Base-by-base conservation (phyloP, 2,329 filamentous ascomycete genomes). In the Zymoseptoria crescenta region DNA sequence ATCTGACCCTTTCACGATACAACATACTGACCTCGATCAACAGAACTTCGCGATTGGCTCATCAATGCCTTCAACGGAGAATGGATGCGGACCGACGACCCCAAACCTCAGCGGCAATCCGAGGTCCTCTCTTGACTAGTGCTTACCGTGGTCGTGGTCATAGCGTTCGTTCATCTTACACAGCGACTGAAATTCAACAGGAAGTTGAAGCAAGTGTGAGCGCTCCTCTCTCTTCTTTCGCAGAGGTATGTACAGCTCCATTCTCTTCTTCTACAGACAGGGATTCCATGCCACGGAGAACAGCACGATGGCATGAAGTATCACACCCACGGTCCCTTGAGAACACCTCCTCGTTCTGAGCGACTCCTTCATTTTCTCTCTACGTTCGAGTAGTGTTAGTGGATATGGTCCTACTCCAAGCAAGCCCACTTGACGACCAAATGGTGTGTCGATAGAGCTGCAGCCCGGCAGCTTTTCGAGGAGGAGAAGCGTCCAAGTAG, bases 11-110 rank as follows among this genome's bases (percentile, higher is more conserved):
- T 13, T 4, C n/a, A 13, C 28, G 20, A 28, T 16, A n/a, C 19
- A 41, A 29, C 20, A 52, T 58, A 52, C 67, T 68, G 56, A 68
- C 56, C 35, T 21, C 3, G 48, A 1, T 21, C 20, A 10, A 21
- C 58, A 91, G 88, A 91, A 76, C 74, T 96, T 30, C 86, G 81
- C 59, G 92, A 89, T 72, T 99, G 93, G 93, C 84, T 99, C 57
- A 83, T 96, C 71, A 97, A 96, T 72, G 94, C 94, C 1, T 99
- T 99, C 73, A 97, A 97, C 67, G 94, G 94, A 55, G 91, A 96
- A 74, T 97, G 93, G 91, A 78, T 93, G 54, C 77, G 79, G 53
- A 83, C 80, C 19, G 75, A 79, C 16, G 72, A 81, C 56, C 80
- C 83, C 0, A 74, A 74, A 28, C 84, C 84, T 45, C 35, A 45